Base-by-base conservation (phyloP, 2,329 filamentous ascomycete genomes). In the Colletotrichum phormii region DNA sequence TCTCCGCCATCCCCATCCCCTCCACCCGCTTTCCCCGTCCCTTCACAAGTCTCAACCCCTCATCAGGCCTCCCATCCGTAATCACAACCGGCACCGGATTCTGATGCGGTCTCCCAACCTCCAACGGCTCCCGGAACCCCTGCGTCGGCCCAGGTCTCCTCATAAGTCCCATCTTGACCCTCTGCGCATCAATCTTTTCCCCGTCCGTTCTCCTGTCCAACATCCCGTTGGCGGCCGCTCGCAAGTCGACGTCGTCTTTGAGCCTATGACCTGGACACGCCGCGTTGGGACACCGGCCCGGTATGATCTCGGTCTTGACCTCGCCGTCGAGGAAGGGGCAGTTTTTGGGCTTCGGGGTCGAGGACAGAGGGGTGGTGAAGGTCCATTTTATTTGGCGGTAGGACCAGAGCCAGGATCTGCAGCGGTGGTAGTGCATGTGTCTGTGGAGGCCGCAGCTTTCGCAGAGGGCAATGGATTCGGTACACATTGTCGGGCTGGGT, bases 201-300 rank as follows among this genome's bases (percentile, higher is more conserved):
- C 98, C 95, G 81, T 98, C 96, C 1, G 95, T 97, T 86, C 95
- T 92, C 55, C 93, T 92, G 77, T 89, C 92, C 80, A 22, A n/a
- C 1, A 0, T 49, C 18, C 42, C 8, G 91, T 93, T 84, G 94
- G 92, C 78, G 31, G 26, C 24, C 12, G 22, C 42, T 4, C n/a
- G 42, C 6, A 22, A 42, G 29, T 71, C 68, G 18, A 29, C 24
- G 37, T 62, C 46, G 3, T 18, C n/a, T 29, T 55, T 73, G n/a
- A 49, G 7, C n/a, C 12, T 29, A 33, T 72, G 71, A 11, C 68
- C 71, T 1, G 62, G 49, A 1, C 71, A 73, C 3, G 53, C 18
- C 51, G 4, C 15, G 26, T 71, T 67, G 29, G 72, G 72, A n/a
- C 74, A 75, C 1, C 68, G 60, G 24, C 74, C 74, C 7, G 74